Evolutionary conservation across 2,329 filamentous ascomycete genomes (phyloP).

Genomic region (Pseudogymnoascus sp.): DNA sequence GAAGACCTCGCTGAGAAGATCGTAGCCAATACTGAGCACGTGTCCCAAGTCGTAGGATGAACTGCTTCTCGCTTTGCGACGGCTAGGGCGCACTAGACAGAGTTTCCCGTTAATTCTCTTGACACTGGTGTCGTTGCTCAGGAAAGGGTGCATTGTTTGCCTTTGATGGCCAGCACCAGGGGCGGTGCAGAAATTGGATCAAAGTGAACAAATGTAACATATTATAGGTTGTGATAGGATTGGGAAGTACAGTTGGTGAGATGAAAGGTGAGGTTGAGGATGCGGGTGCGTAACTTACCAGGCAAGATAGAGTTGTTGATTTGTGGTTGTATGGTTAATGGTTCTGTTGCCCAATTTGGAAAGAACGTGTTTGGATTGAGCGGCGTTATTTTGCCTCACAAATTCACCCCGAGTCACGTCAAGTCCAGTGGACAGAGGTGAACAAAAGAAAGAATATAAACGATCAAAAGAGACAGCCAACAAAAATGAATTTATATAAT

Average conservation of each 20-base stretch:
- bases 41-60: background rate
- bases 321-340: background rate
- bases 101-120: slow-evolving; percentile 7
- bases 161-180: background rate
- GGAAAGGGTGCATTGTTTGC: background rate
- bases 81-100: background rate
- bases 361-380: background rate
- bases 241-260: background rate
- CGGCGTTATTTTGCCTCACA: background rate
- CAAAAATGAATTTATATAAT: background rate
- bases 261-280: background rate
- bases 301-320: background rate
- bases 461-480: background rate
- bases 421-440: background rate
- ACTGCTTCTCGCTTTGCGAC: background rate
- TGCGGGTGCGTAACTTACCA: background rate
- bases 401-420: background rate
- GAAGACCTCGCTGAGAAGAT: background rate
- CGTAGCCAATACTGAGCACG: background rate
- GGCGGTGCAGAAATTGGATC: background rate
- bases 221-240: background rate
- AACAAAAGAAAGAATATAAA: background rate
- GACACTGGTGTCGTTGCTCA: background rate
- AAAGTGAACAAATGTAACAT: background rate
- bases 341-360: background rate